Conservation (phyloP, 163 green algal genomes). For the Prototheca stagnorum region DNA sequence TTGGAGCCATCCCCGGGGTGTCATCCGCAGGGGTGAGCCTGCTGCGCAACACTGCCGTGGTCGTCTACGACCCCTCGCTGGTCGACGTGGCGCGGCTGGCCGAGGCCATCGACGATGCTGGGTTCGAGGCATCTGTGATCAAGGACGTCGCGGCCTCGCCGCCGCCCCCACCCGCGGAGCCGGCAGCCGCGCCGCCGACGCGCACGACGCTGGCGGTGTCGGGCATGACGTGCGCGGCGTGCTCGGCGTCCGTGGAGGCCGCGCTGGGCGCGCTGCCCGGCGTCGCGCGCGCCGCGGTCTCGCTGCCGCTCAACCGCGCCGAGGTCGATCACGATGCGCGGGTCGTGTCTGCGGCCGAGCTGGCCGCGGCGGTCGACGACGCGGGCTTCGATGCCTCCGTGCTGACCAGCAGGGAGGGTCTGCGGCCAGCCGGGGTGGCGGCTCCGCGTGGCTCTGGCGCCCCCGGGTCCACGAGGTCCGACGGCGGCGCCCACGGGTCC, state of each 20-base stretch:
- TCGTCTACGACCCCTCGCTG: conserved; percentile 5
- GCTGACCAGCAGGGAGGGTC: no score
- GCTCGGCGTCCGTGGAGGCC: conserved; percentile 30
- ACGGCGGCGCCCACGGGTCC: no score
- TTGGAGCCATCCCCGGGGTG: conserved; percentile 29
- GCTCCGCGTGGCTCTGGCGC: no score
- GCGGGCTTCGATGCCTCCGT: conserved; percentile 66
- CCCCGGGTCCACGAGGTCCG: no score
- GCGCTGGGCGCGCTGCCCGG: conserved; percentile 31
- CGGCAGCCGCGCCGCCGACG: background rate
- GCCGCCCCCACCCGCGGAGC: background rate
- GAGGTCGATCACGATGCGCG: conserved; percentile 16
- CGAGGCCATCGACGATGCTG: conserved; percentile 35
- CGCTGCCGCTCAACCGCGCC: conserved; percentile 25
- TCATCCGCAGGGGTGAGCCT: conserved; percentile 38
- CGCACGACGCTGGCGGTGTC: conserved; percentile 27
- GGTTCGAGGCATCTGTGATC: conserved; percentile 40
- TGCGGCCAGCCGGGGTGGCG: no score
- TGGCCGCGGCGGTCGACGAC: conserved; percentile 57
- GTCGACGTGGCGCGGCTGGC: conserved; percentile 12
- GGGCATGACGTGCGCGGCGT: conserved; percentile 53
- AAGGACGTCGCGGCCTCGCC: conserved; percentile 5
- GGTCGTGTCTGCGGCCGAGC: no score
- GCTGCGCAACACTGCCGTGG: conserved; percentile 46
- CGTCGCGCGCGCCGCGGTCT: conserved; percentile 36